Conservation (phyloP, 2,329 filamentous ascomycete species). For the Chalaropsis thielavioides region DNA sequence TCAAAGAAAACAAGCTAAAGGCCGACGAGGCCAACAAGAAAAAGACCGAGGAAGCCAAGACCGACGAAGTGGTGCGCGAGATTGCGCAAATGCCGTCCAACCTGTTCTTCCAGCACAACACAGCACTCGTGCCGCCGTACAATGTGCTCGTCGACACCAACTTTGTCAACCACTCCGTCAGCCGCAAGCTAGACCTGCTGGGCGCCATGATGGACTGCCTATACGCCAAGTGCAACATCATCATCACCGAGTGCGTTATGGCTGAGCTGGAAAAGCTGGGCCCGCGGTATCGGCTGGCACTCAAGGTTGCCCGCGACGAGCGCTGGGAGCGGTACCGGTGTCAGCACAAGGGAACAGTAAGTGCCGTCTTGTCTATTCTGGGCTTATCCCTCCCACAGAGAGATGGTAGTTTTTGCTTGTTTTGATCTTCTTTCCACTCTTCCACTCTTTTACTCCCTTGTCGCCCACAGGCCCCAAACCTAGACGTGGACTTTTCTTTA, state of each 20-base stretch:
- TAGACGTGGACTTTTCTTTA: neutral
- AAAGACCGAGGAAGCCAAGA: conserved; percentile 40
- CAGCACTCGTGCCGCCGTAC: conserved; percentile 72
- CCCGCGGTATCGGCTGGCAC: conserved; percentile 71
- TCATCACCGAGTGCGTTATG: conserved; percentile 67
- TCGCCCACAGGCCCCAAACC: neutral
- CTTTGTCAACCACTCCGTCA: conserved; percentile 80
- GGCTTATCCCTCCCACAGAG: neutral
- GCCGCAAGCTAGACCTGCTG: conserved; percentile 75
- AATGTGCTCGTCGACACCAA: conserved; percentile 72
- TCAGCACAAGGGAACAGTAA: conserved; percentile 61
- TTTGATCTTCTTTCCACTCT: neutral
- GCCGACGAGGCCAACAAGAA: conserved; percentile 43
- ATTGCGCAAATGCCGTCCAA: conserved; percentile 67
- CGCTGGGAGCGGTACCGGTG: conserved; percentile 75
- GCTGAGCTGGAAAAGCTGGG: conserved; percentile 82
- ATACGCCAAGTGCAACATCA: conserved; percentile 78
- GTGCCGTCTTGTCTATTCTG: neutral
- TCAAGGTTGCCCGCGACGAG: conserved; percentile 78
- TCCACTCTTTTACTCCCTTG: neutral
- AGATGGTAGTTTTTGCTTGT: neutral
- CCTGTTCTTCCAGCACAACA: conserved; percentile 84
- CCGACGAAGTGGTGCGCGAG: conserved; percentile 54
- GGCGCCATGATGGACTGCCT: conserved; percentile 88
- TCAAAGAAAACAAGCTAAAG: conserved; percentile 67